Percentiles rank a stretch among this genome's conserved stretches.
Evolutionary conservation across 2,329 filamentous ascomycete genomes (phyloP).

Genomic region (Fusarium graminum): DNA sequence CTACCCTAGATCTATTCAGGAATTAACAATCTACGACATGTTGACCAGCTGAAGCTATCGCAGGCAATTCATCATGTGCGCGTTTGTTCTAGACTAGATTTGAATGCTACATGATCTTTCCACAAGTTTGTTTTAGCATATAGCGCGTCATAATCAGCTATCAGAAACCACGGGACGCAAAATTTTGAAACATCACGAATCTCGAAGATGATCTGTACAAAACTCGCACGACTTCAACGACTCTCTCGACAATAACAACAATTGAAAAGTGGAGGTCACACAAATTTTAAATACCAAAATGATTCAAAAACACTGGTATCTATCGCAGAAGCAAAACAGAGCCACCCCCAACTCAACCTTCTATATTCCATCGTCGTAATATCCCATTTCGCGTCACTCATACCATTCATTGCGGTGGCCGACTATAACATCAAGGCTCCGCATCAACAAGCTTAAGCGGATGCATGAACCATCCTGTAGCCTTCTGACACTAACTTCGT

Average conservation of each 20-base stretch:
- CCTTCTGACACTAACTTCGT: slow-evolving; percentile 80
- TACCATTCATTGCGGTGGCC: slow-evolving; percentile 42
- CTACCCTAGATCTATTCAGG: slow-evolving; percentile 35
- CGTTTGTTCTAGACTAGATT: neutral
- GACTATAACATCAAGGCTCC: slow-evolving; percentile 31
- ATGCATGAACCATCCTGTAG: slow-evolving; percentile 77
- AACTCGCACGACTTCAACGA: neutral
- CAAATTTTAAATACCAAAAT: slow-evolving; percentile 32
- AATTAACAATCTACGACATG: slow-evolving; percentile 3
- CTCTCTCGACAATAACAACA: neutral
- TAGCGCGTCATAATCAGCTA: neutral
- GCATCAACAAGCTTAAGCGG: slow-evolving; percentile 59
- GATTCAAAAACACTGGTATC: slow-evolving; percentile 40
- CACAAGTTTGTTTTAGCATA: too few relatives aligned
- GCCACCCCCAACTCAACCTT: slow-evolving; percentile 27
- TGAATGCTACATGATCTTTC: neutral
- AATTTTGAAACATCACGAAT: slow-evolving; percentile 8
- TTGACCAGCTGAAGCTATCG: slow-evolving; percentile 14
- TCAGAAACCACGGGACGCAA: neutral
- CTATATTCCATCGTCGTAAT: slow-evolving; percentile 43
- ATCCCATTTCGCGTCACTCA: slow-evolving; percentile 42
- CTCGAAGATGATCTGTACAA: fast-evolving
- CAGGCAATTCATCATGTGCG: slow-evolving; percentile 11
- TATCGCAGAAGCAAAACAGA: slow-evolving; percentile 26
- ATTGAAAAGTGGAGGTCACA: slow-evolving; percentile 28